Percentiles rank a stretch among this genome's conserved stretches.
These are phyloP conservation scores for Arthrobotrys sphaeroides DNA, from an alignment of 2,329 filamentous ascomycete genomes.

Conservation along the genomic window DNA sequence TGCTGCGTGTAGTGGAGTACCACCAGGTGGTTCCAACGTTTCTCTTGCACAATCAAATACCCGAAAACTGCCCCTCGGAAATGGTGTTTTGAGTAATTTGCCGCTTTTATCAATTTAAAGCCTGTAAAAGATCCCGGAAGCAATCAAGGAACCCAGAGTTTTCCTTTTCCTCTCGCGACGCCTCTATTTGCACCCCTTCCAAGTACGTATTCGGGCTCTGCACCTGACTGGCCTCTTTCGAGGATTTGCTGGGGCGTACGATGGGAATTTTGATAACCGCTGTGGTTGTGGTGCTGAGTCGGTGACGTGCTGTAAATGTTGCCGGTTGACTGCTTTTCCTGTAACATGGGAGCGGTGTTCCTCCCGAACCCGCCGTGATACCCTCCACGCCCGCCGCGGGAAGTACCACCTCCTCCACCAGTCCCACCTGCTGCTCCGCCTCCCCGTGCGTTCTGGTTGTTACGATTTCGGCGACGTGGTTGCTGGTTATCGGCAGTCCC, in stretches of 20 bases:
- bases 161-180: constrained; percentile 58
- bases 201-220: constrained; percentile 57
- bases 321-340: constrained; percentile 13
- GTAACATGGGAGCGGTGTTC: not conserved
- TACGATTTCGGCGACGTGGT: constrained; percentile 41
- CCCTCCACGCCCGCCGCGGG: constrained; percentile 34
- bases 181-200: constrained; percentile 58
- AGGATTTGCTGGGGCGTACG: constrained; percentile 29
- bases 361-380: constrained; percentile 28
- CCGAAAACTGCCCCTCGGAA: not conserved
- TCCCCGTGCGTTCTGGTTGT: constrained; percentile 46
- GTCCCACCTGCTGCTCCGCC: not conserved
- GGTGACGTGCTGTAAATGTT: constrained; percentile 38
- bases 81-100: not conserved
- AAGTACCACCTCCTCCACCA: not conserved
- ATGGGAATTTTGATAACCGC: not conserved
- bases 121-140: not conserved
- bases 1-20: not conserved
- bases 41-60: constrained; percentile 11
- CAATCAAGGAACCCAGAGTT: constrained; percentile 58
- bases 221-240: constrained; percentile 1
- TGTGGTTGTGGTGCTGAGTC: constrained; percentile 35
- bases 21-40: not conserved
- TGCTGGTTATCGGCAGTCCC: constrained; percentile 12
- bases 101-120: constrained; percentile 19